Evolutionary conservation across 768 basidiomycete genomes (phyloP), one percentile per base, ranked within the genome.

Genomic region (Auricularia auricula-judae): DNA sequence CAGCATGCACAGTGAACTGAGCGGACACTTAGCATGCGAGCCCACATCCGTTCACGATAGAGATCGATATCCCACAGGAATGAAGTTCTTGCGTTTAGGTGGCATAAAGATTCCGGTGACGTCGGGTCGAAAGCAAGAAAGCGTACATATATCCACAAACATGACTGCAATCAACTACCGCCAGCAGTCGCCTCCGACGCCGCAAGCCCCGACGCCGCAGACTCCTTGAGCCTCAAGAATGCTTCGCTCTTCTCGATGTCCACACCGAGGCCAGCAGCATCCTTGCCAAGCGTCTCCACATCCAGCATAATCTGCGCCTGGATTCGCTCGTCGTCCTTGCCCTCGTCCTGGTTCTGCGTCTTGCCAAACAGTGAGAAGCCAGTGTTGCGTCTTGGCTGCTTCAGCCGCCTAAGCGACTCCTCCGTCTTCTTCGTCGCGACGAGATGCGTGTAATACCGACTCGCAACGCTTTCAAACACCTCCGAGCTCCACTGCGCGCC

Each of bases 391-490:
- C 88, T 21, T 29, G 56, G 56, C 73, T 91, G 96, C 72, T 94
- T 93, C 69, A 96, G 80, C 43, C 90, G 83, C 44, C 88, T 81
- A 33, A 98, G 77, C 11, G 91, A 88, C 71, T 94, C 93, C 67
- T 98, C 93, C 7, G 92, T 92, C 78, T 96, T 96, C 74, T 86
- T 90, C 83, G 95, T 93, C 0, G 85, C 83, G 10, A 85, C 80
- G 29, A 98, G 79, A 71, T 91, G 88, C 12, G 88, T 84, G 73
- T 96, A 97, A 65, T 68, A 87, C 86, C 83, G 83, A 70, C 86
- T 85, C 29, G 83, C 81, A 42, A 91, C 87, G 62, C 79, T 79
- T 66, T 89, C 85, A 68, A 91, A 86, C n/a, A 93, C 81, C 54
- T 84, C 84, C 59, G 23, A 34, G 78, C 80, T 43, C 82, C 79